These are phyloP conservation scores for Malbranchea zuffiana DNA, from an alignment of 2,329 filamentous ascomycete genomes.

Conservation along the genomic window DNA sequence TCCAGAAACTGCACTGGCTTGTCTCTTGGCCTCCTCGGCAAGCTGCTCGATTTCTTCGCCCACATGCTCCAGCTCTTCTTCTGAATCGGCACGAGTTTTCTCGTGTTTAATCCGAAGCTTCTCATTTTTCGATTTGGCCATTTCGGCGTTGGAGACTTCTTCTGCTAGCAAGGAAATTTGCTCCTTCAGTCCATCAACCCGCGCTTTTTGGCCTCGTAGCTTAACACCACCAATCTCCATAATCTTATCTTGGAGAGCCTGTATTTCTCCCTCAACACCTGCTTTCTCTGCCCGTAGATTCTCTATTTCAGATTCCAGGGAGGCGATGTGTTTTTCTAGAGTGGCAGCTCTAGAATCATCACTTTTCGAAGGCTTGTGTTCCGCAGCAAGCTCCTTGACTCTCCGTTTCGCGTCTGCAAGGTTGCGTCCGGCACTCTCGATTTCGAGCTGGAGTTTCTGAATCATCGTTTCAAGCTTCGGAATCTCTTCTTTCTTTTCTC, in stretches of 20 bases:
- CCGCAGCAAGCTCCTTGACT: conserved; percentile 70
- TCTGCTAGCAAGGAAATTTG: conserved; percentile 73
- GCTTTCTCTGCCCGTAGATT: conserved; percentile 75
- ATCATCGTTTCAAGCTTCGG: conserved; percentile 79
- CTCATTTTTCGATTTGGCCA: conserved; percentile 82
- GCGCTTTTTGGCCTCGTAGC: conserved; percentile 77
- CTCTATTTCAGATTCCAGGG: conserved; percentile 65
- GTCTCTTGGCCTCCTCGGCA: conserved; percentile 65
- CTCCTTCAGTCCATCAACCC: conserved; percentile 79
- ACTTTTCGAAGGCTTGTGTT: conserved; percentile 67
- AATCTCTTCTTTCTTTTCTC: conserved; percentile 63
- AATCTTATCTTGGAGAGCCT: conserved; percentile 85
- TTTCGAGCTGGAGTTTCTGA: conserved; percentile 79
- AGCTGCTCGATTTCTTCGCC: conserved; percentile 64
- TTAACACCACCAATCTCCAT: conserved; percentile 96
- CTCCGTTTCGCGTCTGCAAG: conserved; percentile 73
- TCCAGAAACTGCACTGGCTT: conserved; percentile 63
- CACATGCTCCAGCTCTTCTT: conserved; percentile 65
- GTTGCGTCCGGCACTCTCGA: conserved; percentile 77
- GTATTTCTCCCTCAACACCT: conserved; percentile 86
- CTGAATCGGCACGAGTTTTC: conserved; percentile 67
- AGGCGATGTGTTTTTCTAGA: conserved; percentile 66
- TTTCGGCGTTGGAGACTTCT: conserved; percentile 73
- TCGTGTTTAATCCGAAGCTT: conserved; percentile 82
- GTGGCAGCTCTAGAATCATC: conserved; percentile 64